Evolutionary conservation across 768 basidiomycete genomes (phyloP).

Genomic region (Steccherinum ochraceum): DNA sequence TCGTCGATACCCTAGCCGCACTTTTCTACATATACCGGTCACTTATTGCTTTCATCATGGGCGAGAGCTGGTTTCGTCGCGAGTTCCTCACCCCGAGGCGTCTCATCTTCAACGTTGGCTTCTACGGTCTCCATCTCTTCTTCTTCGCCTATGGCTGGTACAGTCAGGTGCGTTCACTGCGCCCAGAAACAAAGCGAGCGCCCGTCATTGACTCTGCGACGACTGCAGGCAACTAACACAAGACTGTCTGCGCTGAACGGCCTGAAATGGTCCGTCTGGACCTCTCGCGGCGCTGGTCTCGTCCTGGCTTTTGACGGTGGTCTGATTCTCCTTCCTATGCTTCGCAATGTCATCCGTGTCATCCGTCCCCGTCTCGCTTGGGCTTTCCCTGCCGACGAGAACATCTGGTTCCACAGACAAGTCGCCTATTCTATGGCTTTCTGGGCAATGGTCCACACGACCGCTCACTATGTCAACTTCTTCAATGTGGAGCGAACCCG

Average conservation of each 20-base stretch:
- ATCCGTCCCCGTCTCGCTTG: conserved; percentile 76
- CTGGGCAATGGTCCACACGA: conserved; percentile 89
- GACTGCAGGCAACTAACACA: conserved; percentile 46
- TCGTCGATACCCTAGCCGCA: conserved; percentile 9
- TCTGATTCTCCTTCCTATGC: conserved; percentile 82
- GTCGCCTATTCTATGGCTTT: conserved; percentile 94
- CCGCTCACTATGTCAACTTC: conserved; percentile 92
- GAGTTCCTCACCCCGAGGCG: conserved; percentile 62
- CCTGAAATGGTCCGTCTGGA: conserved; percentile 83
- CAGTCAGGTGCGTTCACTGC: conserved; percentile 64
- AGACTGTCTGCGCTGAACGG: conserved; percentile 71
- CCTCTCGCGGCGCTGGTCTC: conserved; percentile 86
- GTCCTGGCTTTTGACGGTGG: conserved; percentile 84
- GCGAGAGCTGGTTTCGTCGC: conserved; percentile 64
- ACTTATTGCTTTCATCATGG: conserved; percentile 35
- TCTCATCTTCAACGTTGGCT: conserved; percentile 69
- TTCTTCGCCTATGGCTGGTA: conserved; percentile 88
- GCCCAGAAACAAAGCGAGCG: too few relatives aligned
- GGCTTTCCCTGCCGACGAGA: conserved; percentile 89
- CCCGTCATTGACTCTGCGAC: too few relatives aligned
- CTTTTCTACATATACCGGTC: conserved; percentile 6
- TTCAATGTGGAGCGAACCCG: conserved; percentile 86
- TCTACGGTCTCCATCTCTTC: conserved; percentile 70
- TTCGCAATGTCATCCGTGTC: conserved; percentile 82
- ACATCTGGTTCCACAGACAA: conserved; percentile 93